Evolutionary conservation across 768 basidiomycete genomes (phyloP).

Genomic region (Gymnopilus junonius): DNA sequence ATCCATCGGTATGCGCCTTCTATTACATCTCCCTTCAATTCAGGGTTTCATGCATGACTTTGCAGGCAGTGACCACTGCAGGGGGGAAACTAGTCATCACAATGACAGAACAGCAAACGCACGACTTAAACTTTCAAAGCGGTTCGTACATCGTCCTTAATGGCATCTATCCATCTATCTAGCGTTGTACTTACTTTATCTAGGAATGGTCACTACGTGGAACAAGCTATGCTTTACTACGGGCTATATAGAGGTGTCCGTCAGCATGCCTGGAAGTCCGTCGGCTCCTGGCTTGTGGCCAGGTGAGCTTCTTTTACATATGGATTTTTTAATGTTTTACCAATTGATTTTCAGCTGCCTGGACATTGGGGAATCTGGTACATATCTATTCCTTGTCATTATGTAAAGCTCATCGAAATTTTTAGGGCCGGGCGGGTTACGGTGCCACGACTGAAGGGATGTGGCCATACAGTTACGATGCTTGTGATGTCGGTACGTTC

Average conservation of each 20-base stretch:
- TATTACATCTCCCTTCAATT: neutral
- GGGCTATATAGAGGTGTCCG: conserved; percentile 84
- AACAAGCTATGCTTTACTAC: conserved; percentile 96
- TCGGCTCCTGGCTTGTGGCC: conserved; percentile 83
- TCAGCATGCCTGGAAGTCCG: conserved; percentile 73
- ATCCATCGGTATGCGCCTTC: conserved; percentile 54
- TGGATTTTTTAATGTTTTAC: neutral
- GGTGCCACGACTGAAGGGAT: conserved; percentile 88
- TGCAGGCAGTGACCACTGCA: conserved; percentile 69
- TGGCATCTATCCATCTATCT: conserved; percentile 34
- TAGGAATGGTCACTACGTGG: conserved; percentile 83
- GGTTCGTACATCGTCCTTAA: conserved; percentile 45
- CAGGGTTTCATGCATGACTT: neutral
- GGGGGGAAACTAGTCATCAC: conserved; percentile 84
- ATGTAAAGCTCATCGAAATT: conserved; percentile 19
- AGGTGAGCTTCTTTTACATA: conserved; percentile 43
- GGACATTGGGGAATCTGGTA: conserved; percentile 80
- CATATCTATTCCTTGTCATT: conserved; percentile 19
- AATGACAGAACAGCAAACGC: conserved; percentile 66
- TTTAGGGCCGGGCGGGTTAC: conserved; percentile 83
- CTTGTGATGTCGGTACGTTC: conserved; percentile 87
- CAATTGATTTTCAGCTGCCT: conserved; percentile 46
- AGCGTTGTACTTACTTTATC: conserved; percentile 8
- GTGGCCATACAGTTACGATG: conserved; percentile 86
- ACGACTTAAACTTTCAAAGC: conserved; percentile 85